These are phyloP conservation scores for Acidomyces sp. DNA, from an alignment of 495 filamentous ascomycete genomes.

Conservation along the genomic window DNA sequence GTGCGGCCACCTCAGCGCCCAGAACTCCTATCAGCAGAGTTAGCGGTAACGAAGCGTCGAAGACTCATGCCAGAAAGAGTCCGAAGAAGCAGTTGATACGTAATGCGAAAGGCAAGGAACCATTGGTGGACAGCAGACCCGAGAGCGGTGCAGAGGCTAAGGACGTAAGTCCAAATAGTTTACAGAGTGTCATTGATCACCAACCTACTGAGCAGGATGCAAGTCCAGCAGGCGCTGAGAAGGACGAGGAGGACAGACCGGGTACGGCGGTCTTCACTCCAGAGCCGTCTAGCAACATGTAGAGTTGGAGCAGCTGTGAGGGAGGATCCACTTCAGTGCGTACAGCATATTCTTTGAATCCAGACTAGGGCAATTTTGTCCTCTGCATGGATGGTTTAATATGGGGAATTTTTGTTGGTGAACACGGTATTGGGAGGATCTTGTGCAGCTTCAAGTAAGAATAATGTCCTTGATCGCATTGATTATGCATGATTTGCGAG, in stretches of 20 bases:
- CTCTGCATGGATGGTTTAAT: too few relatives aligned
- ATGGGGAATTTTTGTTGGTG: too few relatives aligned
- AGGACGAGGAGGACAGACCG: constrained; percentile 5
- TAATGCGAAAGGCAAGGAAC: constrained; percentile 10
- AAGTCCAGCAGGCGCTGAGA: too few relatives aligned
- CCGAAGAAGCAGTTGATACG: constrained; percentile 11
- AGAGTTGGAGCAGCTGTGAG: not conserved
- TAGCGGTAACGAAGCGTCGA: constrained; percentile 1
- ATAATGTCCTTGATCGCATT: too few relatives aligned
- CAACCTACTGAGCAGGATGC: not conserved
- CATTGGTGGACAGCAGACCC: constrained; percentile 3
- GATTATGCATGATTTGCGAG: too few relatives aligned
- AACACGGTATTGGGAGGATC: too few relatives aligned
- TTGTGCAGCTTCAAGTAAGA: too few relatives aligned
- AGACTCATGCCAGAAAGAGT: constrained; percentile 11
- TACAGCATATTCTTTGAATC: too few relatives aligned
- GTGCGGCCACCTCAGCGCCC: not conserved
- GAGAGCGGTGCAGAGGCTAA: not conserved
- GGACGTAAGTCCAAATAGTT: constrained; percentile 1
- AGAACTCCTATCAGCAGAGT: constrained; percentile 3
- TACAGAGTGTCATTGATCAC: constrained; percentile 8
- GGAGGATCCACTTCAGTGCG: not conserved
- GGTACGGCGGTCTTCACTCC: constrained; percentile 4
- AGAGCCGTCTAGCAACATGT: not conserved
- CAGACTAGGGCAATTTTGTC: too few relatives aligned